phyloP scores from a whole-genome alignment of 768 basidiomycete genomes.

The Piloderma croceum region DNA sequence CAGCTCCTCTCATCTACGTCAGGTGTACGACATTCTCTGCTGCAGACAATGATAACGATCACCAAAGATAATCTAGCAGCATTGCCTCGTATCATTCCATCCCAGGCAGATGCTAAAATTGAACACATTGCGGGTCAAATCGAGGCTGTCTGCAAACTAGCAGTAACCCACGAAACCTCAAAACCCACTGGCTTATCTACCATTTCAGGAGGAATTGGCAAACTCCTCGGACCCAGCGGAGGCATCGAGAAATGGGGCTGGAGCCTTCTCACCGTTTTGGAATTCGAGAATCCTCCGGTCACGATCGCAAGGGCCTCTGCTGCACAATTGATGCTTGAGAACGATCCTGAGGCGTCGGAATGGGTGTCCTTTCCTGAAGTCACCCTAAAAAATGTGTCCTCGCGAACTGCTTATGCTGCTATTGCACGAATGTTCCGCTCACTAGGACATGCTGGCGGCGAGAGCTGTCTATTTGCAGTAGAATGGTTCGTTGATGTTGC shows the following conservation, averaged over 20 bases:
- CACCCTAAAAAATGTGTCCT: conserved; percentile 49
- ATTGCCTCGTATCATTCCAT: conserved; percentile 66
- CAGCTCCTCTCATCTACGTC: conserved; percentile 38
- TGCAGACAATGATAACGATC: conserved; percentile 56
- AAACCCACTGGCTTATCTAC: background rate
- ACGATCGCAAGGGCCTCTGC: conserved; percentile 41
- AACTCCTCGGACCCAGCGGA: conserved; percentile 73
- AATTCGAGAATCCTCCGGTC: conserved; percentile 56
- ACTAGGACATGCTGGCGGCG: conserved; percentile 64
- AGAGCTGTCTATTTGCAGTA: conserved; percentile 66
- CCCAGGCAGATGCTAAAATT: conserved; percentile 69
- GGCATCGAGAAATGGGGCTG: conserved; percentile 92
- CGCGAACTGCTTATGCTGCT: conserved; percentile 44
- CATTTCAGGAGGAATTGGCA: conserved; percentile 37
- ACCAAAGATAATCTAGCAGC: conserved; percentile 60
- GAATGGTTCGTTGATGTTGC: conserved; percentile 74
- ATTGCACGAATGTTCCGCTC: conserved; percentile 69
- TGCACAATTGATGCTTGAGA: conserved; percentile 55
- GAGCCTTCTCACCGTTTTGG: conserved; percentile 75
- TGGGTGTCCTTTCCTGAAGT: conserved; percentile 52
- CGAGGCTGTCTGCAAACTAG: conserved; percentile 60
- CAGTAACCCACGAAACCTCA: conserved; percentile 2
- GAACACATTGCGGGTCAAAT: conserved; percentile 64
- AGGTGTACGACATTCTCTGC: conserved; percentile 37
- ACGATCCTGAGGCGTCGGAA: conserved; percentile 31